These are phyloP conservation scores for Brassica napus DNA, from an alignment of 345 rosid genomes.

Conservation along the genomic window DNA sequence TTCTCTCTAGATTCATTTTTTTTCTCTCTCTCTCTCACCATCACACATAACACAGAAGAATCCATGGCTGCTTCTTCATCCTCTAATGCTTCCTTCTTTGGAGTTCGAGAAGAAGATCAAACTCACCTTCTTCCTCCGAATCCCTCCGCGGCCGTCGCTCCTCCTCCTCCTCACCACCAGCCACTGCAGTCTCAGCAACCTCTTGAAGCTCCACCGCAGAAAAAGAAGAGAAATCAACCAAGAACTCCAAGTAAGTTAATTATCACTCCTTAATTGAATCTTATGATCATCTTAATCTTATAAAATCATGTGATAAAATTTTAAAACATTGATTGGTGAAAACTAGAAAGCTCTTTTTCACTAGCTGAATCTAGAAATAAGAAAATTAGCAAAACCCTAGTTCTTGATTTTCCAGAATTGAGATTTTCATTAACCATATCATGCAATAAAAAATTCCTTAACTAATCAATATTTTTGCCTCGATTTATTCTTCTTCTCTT, in stretches of 20 bases:
- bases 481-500: not conserved
- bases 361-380: slow-evolving; percentile 30
- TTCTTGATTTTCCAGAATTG: slow-evolving; percentile 24
- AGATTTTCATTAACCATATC: not conserved
- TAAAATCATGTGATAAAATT: not conserved
- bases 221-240: slow-evolving; percentile 76
- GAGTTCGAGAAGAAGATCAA: slow-evolving; percentile 62
- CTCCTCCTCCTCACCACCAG: slow-evolving; percentile 31
- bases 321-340: slow-evolving; percentile 16
- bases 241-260: slow-evolving; percentile 71
- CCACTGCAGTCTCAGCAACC: slow-evolving; percentile 40
- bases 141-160: slow-evolving; percentile 45
- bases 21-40: slow-evolving; percentile 38
- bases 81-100: slow-evolving; percentile 61
- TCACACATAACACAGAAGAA: slow-evolving; percentile 39
- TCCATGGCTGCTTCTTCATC: slow-evolving; percentile 72
- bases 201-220: slow-evolving; percentile 53
- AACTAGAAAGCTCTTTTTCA: slow-evolving; percentile 18
- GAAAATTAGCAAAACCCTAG: slow-evolving; percentile 39
- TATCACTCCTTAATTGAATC: slow-evolving; percentile 23
- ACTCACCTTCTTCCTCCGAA: slow-evolving; percentile 52
- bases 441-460: slow-evolving; percentile 21
- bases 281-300: slow-evolving; percentile 18
- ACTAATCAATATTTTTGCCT: slow-evolving; percentile 9
- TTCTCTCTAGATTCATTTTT: slow-evolving; percentile 36